Evolutionary conservation across 1,284 basidiomycete species (phyloP), one percentile per base, ranked within the genome.

Genomic region (Singerocomus rubriflavus): DNA sequence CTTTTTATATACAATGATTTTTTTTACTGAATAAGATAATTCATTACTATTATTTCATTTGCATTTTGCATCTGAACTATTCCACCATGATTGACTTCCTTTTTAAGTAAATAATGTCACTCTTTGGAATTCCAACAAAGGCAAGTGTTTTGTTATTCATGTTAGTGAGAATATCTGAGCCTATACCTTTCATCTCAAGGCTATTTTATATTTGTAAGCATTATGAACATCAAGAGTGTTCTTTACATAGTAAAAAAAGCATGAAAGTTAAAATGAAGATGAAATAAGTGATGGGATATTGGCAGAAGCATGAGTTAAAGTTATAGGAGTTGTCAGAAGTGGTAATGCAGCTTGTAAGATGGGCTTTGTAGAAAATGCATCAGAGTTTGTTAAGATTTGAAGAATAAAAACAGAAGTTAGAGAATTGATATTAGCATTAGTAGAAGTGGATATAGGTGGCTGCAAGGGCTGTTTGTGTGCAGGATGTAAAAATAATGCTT

Each of bases 161-260:
- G 0, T 52, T 25, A 0, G 32, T 4, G 9, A 62, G 44, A 8
- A 62, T 53, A 31, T 62, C 51, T 8, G 44, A 56, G 1, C 60
- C 54, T 26, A 54, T 56, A 8, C 39, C 37, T 14, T 51, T 37
- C 1, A 34, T 4, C 1, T 16, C 3, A 9, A 61, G 35, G 2
- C 0, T 0, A 12, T 5, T 30, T 58, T 31, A 32, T 52, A 53
- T 7, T 6, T 13, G 0, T 25, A 32, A 0, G 54, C 45, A 12
- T 56, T 35, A 1, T 0, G 0, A 6, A 55, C 26, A 1, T 35
- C 5, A 9, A 59, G 46, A 1, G 45, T 6, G 0, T 8, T 25
- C 30, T 61, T 39, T 5, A 54, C 53, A 44, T 62, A 45, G 6
- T 3, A 11, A 0, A 62, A 51, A 16, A 57, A 62, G 1, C 31